phyloP scores from a whole-genome alignment of 345 rosid genomes.

The Brassica rapa region DNA sequence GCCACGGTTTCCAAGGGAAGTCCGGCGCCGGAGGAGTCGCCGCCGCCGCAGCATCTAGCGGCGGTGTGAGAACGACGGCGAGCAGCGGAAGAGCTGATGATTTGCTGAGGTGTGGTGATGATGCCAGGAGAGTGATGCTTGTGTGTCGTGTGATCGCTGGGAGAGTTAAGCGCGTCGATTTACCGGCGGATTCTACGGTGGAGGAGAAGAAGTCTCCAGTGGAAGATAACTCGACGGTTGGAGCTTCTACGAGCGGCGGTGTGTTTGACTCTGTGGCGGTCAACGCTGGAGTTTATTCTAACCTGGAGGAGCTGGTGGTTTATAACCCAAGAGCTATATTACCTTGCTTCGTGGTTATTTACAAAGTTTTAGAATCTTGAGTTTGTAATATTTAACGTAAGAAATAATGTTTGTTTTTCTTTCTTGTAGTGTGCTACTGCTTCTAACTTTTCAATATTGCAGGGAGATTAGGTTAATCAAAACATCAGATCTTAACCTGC shows the following conservation, averaged over 20 bases:
- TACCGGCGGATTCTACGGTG: constrained; percentile 43
- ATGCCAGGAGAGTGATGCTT: constrained; percentile 82
- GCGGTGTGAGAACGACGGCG: constrained; percentile 75
- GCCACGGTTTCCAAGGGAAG: constrained; percentile 72
- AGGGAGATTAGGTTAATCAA: constrained; percentile 32
- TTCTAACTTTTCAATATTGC: constrained; percentile 11
- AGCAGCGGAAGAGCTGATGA: constrained; percentile 97
- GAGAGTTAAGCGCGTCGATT: constrained; percentile 55
- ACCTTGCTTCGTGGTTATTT: constrained; percentile 94
- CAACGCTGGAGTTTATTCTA: constrained; percentile 66
- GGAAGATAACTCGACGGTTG: constrained; percentile 8
- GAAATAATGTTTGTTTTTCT: constrained; percentile 26
- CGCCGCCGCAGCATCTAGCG: background rate
- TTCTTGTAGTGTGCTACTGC: background rate
- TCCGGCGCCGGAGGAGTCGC: constrained; percentile 29
- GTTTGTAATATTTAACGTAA: constrained; percentile 26
- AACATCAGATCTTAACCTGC: background rate
- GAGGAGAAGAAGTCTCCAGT: constrained; percentile 41
- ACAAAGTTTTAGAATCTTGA: constrained; percentile 64
- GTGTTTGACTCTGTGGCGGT: constrained; percentile 82
- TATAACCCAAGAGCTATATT: constrained; percentile 88
- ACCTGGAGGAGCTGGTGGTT: constrained; percentile 81
- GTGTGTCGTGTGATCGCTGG: constrained; percentile 98
- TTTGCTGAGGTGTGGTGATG: constrained; percentile 48
- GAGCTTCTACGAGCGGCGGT: constrained; percentile 37